Evolutionary conservation across 345 rosid genomes (phyloP).

Genomic region (Jatropha curcas): DNA sequence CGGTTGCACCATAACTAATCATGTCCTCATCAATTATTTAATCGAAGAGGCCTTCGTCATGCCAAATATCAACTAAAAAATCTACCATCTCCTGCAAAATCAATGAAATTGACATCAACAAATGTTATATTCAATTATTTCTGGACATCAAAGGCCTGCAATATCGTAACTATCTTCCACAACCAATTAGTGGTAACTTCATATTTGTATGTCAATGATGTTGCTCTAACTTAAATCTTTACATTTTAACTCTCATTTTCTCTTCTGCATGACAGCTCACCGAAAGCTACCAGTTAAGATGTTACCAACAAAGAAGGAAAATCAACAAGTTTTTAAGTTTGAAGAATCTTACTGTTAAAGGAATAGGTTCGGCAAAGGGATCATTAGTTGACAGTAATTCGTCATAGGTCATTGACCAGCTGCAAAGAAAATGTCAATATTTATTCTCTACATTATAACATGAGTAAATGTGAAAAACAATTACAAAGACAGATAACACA

Average conservation of each 20-base stretch:
- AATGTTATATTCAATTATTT: too few relatives aligned
- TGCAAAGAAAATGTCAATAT: slow-evolving; percentile 38
- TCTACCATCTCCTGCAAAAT: slow-evolving; percentile 87
- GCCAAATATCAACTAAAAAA: slow-evolving; percentile 90
- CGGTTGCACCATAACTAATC: neutral
- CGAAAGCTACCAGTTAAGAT: neutral
- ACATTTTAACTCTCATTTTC: neutral
- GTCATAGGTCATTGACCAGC: slow-evolving; percentile 90
- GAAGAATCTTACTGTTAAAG: slow-evolving; percentile 66
- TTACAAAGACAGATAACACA: neutral
- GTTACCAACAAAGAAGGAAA: neutral
- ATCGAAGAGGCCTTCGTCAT: slow-evolving; percentile 79
- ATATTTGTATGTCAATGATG: too few relatives aligned
- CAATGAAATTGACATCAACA: slow-evolving; percentile 7
- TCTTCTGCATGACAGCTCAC: neutral
- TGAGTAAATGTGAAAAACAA: neutral
- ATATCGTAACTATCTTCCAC: neutral
- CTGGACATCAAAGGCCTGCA: neutral
- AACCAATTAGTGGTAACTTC: neutral
- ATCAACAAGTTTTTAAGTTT: neutral
- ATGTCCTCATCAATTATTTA: slow-evolving; percentile 27
- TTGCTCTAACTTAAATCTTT: neutral
- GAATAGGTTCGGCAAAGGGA: slow-evolving; percentile 79
- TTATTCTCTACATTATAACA: slow-evolving; percentile 26
- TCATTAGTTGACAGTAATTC: slow-evolving; percentile 74